These are phyloP conservation scores for Psidium guajava DNA, from an alignment of 345 rosid genomes.

Conservation along the genomic window DNA sequence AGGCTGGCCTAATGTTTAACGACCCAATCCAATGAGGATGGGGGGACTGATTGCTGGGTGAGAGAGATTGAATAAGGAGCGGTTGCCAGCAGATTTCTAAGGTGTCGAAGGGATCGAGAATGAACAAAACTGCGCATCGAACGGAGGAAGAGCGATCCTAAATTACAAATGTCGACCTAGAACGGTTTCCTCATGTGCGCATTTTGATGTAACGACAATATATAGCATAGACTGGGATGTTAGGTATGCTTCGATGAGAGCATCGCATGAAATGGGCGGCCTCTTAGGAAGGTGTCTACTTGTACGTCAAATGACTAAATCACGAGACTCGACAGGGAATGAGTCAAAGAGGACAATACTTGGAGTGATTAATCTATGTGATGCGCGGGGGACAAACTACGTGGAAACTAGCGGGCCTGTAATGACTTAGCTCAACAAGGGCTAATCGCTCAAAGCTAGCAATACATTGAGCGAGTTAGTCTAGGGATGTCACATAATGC, in stretches of 20 bases:
- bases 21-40: neutral
- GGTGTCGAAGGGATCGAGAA: neutral
- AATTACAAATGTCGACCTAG: neutral
- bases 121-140: neutral
- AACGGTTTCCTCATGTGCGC: neutral
- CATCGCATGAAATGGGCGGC: neutral
- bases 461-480: neutral
- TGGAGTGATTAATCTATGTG: neutral
- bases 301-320: neutral
- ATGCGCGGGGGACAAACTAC: no score
- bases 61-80: neutral
- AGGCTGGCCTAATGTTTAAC: neutral
- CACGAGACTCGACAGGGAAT: fast-evolving
- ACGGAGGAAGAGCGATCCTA: neutral
- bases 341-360: fast-evolving
- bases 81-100: neutral
- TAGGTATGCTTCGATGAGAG: neutral
- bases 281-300: neutral
- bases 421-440: neutral
- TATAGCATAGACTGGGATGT: neutral
- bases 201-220: neutral
- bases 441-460: neutral
- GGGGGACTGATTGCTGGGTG: neutral
- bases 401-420: neutral
- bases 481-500: neutral